phyloP scores from a whole-genome alignment of 495 filamentous ascomycete genomes.

The Aspergillus egyptiacus region DNA sequence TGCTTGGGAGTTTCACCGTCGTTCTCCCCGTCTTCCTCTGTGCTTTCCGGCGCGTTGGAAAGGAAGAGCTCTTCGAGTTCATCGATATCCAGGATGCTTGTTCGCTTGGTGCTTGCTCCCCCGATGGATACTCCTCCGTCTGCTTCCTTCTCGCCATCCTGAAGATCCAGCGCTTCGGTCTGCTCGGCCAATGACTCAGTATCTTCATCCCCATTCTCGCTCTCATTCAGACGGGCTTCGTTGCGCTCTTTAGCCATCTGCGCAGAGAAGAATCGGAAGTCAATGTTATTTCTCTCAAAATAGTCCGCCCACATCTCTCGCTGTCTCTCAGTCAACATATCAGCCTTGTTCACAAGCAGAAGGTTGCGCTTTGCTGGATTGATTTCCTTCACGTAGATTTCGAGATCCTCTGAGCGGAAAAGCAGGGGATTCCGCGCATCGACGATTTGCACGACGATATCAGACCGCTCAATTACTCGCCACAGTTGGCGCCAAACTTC shows the following conservation, averaged over 20 bases:
- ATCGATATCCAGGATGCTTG: slow-evolving; percentile 81
- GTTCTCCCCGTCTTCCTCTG: slow-evolving; percentile 30
- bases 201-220: slow-evolving; percentile 41
- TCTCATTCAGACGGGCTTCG: slow-evolving; percentile 54
- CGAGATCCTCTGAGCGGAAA: slow-evolving; percentile 91
- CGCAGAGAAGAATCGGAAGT: slow-evolving; percentile 94
- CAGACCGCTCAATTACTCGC: slow-evolving; percentile 96
- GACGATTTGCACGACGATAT: slow-evolving; percentile 96
- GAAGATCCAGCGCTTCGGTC: slow-evolving; percentile 33
- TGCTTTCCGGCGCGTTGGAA: slow-evolving; percentile 55
- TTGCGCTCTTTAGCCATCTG: slow-evolving; percentile 82
- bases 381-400: slow-evolving; percentile 90
- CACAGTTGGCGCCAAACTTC: slow-evolving; percentile 98
- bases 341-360: slow-evolving; percentile 95
- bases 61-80: slow-evolving; percentile 89
- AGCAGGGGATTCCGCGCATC: slow-evolving; percentile 92
- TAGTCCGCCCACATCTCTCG: slow-evolving; percentile 81
- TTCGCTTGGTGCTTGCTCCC: slow-evolving; percentile 41
- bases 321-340: slow-evolving; percentile 94
- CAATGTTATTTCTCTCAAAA: slow-evolving; percentile 73
- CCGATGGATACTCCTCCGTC: slow-evolving; percentile 20
- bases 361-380: slow-evolving; percentile 83
- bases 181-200: slow-evolving; percentile 34
- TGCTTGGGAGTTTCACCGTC: slow-evolving; percentile 31
- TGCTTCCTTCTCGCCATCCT: slow-evolving; percentile 20